Conservation (phyloP, 164 flowering plant species). For the Aristolochia contorta region DNA sequence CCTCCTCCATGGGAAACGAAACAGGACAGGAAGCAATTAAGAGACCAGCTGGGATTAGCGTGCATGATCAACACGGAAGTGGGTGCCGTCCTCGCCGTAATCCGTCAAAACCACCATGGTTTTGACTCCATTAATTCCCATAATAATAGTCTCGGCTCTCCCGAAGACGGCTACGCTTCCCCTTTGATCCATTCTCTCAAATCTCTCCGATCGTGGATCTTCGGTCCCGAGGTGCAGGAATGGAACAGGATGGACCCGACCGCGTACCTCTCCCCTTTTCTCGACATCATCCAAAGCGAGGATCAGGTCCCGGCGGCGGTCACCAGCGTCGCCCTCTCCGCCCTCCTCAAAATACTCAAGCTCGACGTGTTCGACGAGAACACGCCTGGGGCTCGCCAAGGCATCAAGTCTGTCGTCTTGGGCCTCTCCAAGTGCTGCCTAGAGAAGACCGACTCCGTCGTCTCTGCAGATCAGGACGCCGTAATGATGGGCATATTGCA, state of each 20-base stretch:
- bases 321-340: slow-evolving; percentile 56
- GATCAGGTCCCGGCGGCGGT: slow-evolving; percentile 65
- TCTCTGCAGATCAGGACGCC: slow-evolving; percentile 45
- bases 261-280: slow-evolving; percentile 64
- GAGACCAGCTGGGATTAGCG: slow-evolving; percentile 52
- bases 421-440: slow-evolving; percentile 59
- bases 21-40: slow-evolving; percentile 10
- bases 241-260: slow-evolving; percentile 68
- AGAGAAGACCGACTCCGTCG: slow-evolving; percentile 36
- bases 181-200: slow-evolving; percentile 46
- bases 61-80: slow-evolving; percentile 91
- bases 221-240: slow-evolving; percentile 68
- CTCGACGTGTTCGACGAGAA: slow-evolving; percentile 55
- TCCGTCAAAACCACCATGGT: slow-evolving; percentile 47
- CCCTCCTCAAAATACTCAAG: slow-evolving; percentile 57
- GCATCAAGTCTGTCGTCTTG: slow-evolving; percentile 37
- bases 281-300: slow-evolving; percentile 69
- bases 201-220: slow-evolving; percentile 59
- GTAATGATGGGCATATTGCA: slow-evolving; percentile 62
- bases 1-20: slow-evolving; percentile 2
- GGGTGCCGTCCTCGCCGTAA: slow-evolving; percentile 70
- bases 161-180: slow-evolving; percentile 44
- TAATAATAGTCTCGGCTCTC: too few relatives aligned
- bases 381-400: slow-evolving; percentile 59
- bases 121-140: slow-evolving; percentile 23